phyloP scores from a whole-genome alignment of 495 filamentous ascomycete genomes.

The Aspergillus coremiiformis region DNA sequence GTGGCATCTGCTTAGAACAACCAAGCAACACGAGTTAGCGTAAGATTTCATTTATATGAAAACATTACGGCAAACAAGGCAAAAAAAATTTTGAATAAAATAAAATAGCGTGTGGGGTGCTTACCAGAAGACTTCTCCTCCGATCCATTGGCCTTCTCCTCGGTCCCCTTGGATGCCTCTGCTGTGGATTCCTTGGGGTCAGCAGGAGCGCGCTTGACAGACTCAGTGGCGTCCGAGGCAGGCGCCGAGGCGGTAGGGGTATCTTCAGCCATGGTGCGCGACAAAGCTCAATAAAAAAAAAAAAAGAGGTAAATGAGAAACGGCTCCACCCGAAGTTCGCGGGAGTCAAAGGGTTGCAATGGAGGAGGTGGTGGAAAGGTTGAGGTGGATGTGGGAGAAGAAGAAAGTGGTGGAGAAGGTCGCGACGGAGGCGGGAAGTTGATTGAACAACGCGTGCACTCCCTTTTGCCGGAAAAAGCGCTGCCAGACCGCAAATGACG shows the following conservation, averaged over 20 bases:
- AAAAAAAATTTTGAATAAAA: not conserved
- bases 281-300: conserved; percentile 12
- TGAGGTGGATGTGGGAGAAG: conserved; percentile 18
- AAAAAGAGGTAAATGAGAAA: conserved; percentile 1
- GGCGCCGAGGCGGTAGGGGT: conserved; percentile 29
- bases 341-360: conserved; percentile 12
- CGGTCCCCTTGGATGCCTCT: conserved; percentile 24
- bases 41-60: not conserved
- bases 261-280: conserved; percentile 40
- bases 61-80: not conserved
- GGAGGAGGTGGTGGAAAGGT: conserved; percentile 16
- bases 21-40: not conserved
- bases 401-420: conserved; percentile 35
- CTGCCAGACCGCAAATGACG: conserved; percentile 20
- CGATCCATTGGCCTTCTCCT: conserved; percentile 24
- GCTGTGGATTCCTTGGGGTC: conserved; percentile 22
- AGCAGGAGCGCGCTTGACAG: conserved; percentile 27
- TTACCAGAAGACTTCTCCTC: conserved; percentile 32
- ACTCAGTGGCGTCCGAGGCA: conserved; percentile 20
- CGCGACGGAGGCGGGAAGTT: conserved; percentile 36
- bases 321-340: conserved; percentile 2
- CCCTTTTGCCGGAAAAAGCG: conserved; percentile 15
- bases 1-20: conserved; percentile 17
- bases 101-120: conserved; percentile 6
- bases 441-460: conserved; percentile 34